Percentiles rank a stretch among this genome's conserved stretches.
These are phyloP conservation scores for Fusarium camptoceras DNA, from an alignment of 2,329 filamentous ascomycete genomes.

Conservation along the genomic window DNA sequence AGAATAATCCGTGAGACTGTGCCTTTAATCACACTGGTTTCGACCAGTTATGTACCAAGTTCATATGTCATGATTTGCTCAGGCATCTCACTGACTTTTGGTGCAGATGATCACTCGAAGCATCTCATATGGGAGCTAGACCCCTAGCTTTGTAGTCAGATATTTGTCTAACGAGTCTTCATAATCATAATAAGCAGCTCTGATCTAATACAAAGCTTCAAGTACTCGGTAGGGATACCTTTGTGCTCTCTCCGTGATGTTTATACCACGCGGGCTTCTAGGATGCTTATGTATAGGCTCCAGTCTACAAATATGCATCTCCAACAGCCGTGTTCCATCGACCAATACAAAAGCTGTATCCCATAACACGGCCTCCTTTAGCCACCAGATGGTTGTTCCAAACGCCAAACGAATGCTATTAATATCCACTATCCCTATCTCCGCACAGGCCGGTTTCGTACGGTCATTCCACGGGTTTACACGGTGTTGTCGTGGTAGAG, in stretches of 20 bases:
- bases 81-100: neutral
- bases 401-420: constrained; percentile 43
- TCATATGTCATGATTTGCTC: neutral
- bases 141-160: neutral
- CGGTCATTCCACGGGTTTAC: constrained; percentile 47
- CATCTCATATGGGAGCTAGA: neutral
- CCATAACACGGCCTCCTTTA: constrained; percentile 12
- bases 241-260: constrained; percentile 7
- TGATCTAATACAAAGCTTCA: constrained; percentile 8
- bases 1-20: neutral
- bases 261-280: constrained; percentile 7
- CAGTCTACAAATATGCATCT: constrained; percentile 2
- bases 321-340: constrained; percentile 13
- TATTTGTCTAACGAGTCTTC: neutral
- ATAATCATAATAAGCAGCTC: constrained; percentile 5
- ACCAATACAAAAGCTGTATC: constrained; percentile 33
- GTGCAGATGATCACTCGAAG: neutral
- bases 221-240: constrained; percentile 1
- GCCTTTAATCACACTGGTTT: neutral
- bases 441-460: neutral
- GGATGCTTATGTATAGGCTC: constrained; percentile 21
- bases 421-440: constrained; percentile 15
- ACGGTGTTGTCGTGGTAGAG: constrained; percentile 92
- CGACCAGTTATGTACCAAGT: neutral
- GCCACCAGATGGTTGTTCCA: constrained; percentile 25